Evolutionary conservation across 2,329 filamentous ascomycete genomes (phyloP).

Genomic region (Talaromyces sp.): DNA sequence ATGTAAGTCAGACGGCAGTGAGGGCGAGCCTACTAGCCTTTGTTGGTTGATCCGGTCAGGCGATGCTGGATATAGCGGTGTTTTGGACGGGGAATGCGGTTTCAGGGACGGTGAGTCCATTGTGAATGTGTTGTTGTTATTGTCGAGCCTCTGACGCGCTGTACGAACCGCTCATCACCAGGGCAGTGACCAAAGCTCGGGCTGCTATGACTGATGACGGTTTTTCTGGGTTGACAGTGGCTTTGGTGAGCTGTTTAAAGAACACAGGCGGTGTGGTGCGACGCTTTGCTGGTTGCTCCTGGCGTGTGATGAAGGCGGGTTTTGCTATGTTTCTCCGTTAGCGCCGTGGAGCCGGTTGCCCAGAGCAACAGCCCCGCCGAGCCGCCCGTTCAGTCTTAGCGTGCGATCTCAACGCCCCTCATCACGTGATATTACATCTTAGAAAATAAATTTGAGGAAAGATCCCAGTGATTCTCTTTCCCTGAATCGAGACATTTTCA

Average conservation of each 20-base stretch:
- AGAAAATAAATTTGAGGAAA: neutral
- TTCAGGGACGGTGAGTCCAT: slow-evolving; percentile 33
- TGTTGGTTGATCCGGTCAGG: slow-evolving; percentile 47
- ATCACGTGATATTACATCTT: slow-evolving; percentile 5
- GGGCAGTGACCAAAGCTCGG: neutral
- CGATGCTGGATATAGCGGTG: slow-evolving; percentile 40
- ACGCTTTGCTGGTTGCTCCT: slow-evolving; percentile 1
- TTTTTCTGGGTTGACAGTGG: neutral
- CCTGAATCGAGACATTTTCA: neutral
- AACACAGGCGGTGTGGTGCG: slow-evolving; percentile 1
- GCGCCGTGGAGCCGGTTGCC: slow-evolving; percentile 6
- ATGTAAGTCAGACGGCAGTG: slow-evolving; percentile 29
- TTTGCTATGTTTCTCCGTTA: slow-evolving; percentile 12
- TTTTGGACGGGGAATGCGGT: slow-evolving; percentile 23
- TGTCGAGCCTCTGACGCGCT: neutral
- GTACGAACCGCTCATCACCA: slow-evolving; percentile 1
- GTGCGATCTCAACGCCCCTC: neutral
- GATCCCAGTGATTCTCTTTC: neutral
- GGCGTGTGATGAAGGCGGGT: neutral
- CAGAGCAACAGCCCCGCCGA: slow-evolving; percentile 7
- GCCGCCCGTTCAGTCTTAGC: neutral
- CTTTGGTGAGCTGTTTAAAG: neutral
- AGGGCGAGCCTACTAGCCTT: slow-evolving; percentile 35
- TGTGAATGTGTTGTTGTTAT: slow-evolving; percentile 4
- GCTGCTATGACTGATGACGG: neutral